Conservation (phyloP, 2,329 filamentous ascomycete genomes). For the Fusarium tricinctum region DNA sequence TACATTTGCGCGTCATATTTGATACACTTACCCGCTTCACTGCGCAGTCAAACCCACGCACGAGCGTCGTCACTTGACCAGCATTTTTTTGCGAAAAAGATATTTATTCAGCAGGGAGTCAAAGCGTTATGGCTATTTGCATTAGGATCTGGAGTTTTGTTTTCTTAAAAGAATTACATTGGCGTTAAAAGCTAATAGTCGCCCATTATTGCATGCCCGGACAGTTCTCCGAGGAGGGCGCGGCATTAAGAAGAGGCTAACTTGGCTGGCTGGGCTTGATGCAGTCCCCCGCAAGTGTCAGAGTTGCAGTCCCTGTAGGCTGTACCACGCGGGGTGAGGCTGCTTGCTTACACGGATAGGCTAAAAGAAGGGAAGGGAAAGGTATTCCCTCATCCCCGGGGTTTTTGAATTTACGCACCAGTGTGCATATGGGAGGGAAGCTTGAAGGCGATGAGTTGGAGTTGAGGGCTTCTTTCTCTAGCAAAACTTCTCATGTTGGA, state of each 20-base stretch:
- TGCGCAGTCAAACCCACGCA: slow-evolving; percentile 1
- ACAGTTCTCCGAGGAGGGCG: slow-evolving; percentile 36
- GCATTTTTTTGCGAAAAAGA: slow-evolving; percentile 28
- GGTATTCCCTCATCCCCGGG: slow-evolving; percentile 25
- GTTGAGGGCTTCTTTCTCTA: background rate
- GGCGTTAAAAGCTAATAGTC: slow-evolving; percentile 32
- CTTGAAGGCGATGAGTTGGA: slow-evolving; percentile 4
- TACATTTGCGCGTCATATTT: slow-evolving; percentile 5
- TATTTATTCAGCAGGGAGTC: slow-evolving; percentile 47
- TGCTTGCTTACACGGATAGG: slow-evolving; percentile 38
- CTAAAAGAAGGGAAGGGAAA: slow-evolving; percentile 35
- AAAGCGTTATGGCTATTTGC: slow-evolving; percentile 45
- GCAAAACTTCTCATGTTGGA: background rate
- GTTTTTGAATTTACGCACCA: slow-evolving; percentile 12
- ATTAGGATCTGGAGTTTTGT: slow-evolving; percentile 33
- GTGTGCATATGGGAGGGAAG: slow-evolving; percentile 4
- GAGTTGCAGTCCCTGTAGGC: slow-evolving; percentile 41
- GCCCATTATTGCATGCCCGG: slow-evolving; percentile 28
- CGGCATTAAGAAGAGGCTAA: slow-evolving; percentile 13
- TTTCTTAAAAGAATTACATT: slow-evolving; percentile 15
- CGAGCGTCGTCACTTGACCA: slow-evolving; percentile 8
- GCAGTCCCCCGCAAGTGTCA: slow-evolving; percentile 45
- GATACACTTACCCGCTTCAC: slow-evolving; percentile 9
- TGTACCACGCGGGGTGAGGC: slow-evolving; percentile 37
- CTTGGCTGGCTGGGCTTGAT: slow-evolving; percentile 23